Evolutionary conservation across 305 asterid species (phyloP).

Genomic region (Fraxinus latifolia): DNA sequence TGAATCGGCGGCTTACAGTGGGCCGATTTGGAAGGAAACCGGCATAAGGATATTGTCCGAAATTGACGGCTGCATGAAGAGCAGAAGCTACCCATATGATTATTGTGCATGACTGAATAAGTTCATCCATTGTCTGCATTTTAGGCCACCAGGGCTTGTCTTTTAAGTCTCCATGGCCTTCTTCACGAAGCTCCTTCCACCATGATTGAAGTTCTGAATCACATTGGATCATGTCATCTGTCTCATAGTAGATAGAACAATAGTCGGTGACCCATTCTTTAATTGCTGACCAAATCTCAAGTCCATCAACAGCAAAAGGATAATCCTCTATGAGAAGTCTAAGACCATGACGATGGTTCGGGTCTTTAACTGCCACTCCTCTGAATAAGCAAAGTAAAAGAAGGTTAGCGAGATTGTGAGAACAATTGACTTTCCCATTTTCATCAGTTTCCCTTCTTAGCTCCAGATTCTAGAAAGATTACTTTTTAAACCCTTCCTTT

Average conservation of each 20-base stretch:
- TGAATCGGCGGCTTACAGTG: constrained; percentile 38
- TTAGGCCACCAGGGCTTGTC: constrained; percentile 45
- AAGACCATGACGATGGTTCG: constrained; percentile 34
- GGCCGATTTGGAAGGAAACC: constrained; percentile 59
- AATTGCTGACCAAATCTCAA: constrained; percentile 45
- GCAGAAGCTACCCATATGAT: constrained; percentile 56
- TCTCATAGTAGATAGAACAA: constrained; percentile 35
- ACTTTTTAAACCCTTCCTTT: neutral
- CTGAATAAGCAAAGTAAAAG: constrained; percentile 17
- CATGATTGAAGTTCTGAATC: constrained; percentile 42
- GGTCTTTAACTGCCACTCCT: constrained; percentile 49
- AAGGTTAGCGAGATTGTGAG: neutral
- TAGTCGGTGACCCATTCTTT: constrained; percentile 41
- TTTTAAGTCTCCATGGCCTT: constrained; percentile 47
- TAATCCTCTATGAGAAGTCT: constrained; percentile 39
- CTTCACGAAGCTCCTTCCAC: constrained; percentile 45
- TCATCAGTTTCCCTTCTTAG: neutral
- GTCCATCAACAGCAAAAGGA: constrained; percentile 49
- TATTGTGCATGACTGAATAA: constrained; percentile 36
- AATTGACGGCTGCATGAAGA: constrained; percentile 48
- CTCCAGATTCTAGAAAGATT: neutral
- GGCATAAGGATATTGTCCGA: constrained; percentile 48
- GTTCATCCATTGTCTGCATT: constrained; percentile 36
- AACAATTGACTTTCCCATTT: neutral
- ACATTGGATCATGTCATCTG: constrained; percentile 19